Evolutionary conservation across 2,329 filamentous ascomycete species (phyloP).

Genomic region (Colletotrichum acutatum): DNA sequence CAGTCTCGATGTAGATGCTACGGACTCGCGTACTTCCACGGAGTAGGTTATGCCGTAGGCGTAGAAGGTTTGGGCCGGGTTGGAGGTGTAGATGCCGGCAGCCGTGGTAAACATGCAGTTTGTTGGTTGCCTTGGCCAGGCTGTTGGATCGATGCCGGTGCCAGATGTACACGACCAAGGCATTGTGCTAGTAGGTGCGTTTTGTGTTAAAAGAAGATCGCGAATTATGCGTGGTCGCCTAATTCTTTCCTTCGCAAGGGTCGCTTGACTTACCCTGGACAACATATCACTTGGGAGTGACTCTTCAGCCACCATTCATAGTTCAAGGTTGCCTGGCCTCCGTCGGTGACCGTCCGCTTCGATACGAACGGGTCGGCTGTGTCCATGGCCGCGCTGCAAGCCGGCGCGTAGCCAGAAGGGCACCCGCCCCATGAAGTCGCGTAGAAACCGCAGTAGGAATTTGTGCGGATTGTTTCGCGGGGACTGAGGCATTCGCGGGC

Average conservation of each 20-base stretch:
- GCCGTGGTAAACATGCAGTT: background rate
- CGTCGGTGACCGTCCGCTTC: background rate
- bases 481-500: background rate
- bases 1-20: background rate
- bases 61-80: background rate
- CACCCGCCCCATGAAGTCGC: background rate
- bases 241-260: no score
- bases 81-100: background rate
- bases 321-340: background rate
- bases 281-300: background rate
- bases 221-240: no score
- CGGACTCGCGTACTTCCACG: background rate
- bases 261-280: background rate
- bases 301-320: background rate
- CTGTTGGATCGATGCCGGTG: no score
- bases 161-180: background rate
- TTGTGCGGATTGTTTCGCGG: background rate
- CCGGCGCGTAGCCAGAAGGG: conserved; percentile 6
- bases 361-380: background rate
- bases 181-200: background rate
- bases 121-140: no score
- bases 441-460: background rate
- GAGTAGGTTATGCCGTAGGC: background rate
- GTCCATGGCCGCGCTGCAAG: background rate
- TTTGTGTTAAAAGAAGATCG: no score